These are phyloP conservation scores for Pelargonium australe DNA, from an alignment of 441 rosid genomes.

Conservation along the genomic window DNA sequence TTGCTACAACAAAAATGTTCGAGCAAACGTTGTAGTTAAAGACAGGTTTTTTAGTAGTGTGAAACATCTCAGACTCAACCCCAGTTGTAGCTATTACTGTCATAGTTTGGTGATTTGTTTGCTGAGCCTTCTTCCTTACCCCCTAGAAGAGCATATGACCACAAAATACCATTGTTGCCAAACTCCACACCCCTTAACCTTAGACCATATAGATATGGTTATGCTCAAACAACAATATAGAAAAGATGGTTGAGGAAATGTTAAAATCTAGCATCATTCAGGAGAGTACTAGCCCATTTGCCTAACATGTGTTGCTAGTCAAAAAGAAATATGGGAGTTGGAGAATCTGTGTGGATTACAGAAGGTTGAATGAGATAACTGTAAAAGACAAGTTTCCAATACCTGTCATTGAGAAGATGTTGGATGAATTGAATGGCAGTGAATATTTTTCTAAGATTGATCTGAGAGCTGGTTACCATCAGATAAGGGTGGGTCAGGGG, in stretches of 20 bases:
- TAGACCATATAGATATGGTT: neutral
- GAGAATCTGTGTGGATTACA: neutral
- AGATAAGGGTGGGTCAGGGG: neutral
- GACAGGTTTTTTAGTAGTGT: too few relatives aligned
- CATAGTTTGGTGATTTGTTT: too few relatives aligned
- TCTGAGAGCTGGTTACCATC: neutral
- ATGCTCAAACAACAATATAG: neutral
- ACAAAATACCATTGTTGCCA: neutral
- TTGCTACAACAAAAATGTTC: too few relatives aligned
- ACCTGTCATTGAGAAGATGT: neutral
- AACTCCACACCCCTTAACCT: neutral
- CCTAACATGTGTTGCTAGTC: constrained; percentile 2
- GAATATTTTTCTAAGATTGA: neutral
- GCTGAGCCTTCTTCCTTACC: neutral
- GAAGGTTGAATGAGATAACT: neutral
- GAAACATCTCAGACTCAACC: too few relatives aligned
- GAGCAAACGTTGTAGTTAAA: too few relatives aligned
- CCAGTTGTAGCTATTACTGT: too few relatives aligned
- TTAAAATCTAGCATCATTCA: neutral
- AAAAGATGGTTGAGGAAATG: constrained; percentile 1
- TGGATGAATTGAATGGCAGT: neutral
- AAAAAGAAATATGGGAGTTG: constrained; percentile 16
- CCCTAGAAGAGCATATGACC: neutral
- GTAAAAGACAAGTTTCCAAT: constrained; percentile 4
- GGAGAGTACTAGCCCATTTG: constrained; percentile 7